These are phyloP conservation scores for Thelephora terrestris DNA, from an alignment of 1,284 basidiomycete genomes.

Conservation along the genomic window DNA sequence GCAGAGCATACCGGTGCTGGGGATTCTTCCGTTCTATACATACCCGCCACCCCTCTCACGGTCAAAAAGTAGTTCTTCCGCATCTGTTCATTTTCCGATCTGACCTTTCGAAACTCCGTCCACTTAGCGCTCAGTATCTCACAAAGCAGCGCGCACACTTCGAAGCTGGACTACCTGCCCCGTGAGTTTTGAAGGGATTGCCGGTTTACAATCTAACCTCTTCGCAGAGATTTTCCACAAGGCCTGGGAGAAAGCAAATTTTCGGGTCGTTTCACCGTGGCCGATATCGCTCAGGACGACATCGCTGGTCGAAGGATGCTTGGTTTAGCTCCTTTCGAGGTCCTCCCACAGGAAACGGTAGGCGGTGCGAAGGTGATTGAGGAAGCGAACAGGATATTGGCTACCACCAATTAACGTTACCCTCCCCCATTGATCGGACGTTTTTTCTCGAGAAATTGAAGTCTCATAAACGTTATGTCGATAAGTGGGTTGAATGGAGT, in stretches of 20 bases:
- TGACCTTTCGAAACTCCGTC: background rate
- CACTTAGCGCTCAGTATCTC: conserved; percentile 47
- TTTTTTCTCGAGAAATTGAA: conserved; percentile 7
- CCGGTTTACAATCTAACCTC: background rate
- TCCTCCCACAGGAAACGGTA: conserved; percentile 9
- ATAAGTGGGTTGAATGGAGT: too few species aligned
- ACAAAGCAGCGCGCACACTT: conserved; percentile 50
- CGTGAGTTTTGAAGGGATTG: conserved; percentile 26
- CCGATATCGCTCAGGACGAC: conserved; percentile 28
- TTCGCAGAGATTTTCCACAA: conserved; percentile 58
- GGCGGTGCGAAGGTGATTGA: conserved; percentile 15
- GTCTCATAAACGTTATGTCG: too few species aligned
- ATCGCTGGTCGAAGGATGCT: conserved; percentile 23
- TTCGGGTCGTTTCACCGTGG: conserved; percentile 32
- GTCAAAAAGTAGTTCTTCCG: conserved; percentile 38
- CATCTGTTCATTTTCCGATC: background rate
- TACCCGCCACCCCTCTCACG: conserved; percentile 68
- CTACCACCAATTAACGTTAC: too few species aligned
- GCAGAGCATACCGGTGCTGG: conserved; percentile 42
- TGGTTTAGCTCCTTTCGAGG: conserved; percentile 26
- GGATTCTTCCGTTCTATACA: conserved; percentile 74
- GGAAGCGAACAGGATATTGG: conserved; percentile 14
- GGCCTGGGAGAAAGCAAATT: conserved; percentile 61
- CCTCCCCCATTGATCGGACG: conserved; percentile 7
- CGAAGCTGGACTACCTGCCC: conserved; percentile 44